Evolutionary conservation across 164 flowering plant species (phyloP), one percentile per base, ranked within the genome.

Genomic region (Tetrastigma voinierianum): DNA sequence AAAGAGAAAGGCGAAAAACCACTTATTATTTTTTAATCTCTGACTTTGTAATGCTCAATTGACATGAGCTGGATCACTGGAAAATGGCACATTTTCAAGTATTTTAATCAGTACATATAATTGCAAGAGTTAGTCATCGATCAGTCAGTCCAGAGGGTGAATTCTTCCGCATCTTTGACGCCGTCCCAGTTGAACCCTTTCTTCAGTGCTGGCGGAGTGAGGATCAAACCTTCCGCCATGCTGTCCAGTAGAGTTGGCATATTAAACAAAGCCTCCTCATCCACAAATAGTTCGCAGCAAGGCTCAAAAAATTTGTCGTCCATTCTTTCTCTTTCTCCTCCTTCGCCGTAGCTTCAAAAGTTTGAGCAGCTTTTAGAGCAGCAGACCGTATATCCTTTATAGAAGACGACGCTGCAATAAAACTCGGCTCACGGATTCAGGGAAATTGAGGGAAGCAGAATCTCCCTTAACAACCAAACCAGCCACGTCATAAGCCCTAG

Each of bases 191-290:
- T 21, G 24, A 59, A 70, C 24, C 76, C 78, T 23, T 23, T 59
- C 24, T 79, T 32, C 80, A 80, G 49, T 1, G 75, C 72, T 11
- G 76, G 83, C 1, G 83, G 86, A 1, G 82, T 60, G 5, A 82
- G 54, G 10, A 82, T 70, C 79, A 82, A 48, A 46, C 81, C 86
- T 68, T 80, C 79, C 4, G 86, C 86, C 80, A 82, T 68, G 70
- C 80, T 67, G 20, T 61, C 67, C 4, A 80, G 40, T 13, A 80
- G 48, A 32, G 66, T 72, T 1, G 78, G 86, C 83, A 78, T 78
- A 52, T 83, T 78, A 57, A 80, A 83, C 69, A 80, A 46, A 46
- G 66, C 86, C 48, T 78, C 81, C 40, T 78, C 81, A 19, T 78
- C 81, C 71, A 65, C 2, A 56, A 61, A 67, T 51, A 45, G 19